These are phyloP conservation scores for Hyaloscypha hepaticicola DNA, from an alignment of 495 filamentous ascomycete species.

Conservation along the genomic window DNA sequence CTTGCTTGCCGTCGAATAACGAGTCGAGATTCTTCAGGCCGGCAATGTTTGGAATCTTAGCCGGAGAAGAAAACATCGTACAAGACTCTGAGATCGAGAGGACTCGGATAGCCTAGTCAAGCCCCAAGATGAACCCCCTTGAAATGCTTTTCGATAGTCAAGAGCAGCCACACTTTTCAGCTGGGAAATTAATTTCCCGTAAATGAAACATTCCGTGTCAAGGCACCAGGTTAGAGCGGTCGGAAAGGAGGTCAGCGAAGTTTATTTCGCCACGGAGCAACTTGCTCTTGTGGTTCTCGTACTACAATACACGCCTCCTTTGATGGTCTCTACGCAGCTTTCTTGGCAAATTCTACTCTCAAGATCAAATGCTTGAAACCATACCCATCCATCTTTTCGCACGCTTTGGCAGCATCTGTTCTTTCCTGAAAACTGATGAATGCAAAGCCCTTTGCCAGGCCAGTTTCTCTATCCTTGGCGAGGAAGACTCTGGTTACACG, in stretches of 20 bases:
- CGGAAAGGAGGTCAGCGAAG: not conserved
- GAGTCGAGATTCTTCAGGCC: not conserved
- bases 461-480: constrained; percentile 94
- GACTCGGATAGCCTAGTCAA: too few species aligned
- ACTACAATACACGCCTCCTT: constrained; percentile 3
- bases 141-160: not conserved
- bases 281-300: not conserved
- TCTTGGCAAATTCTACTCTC: constrained; percentile 89
- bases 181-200: not conserved
- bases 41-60: too few species aligned
- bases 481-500: constrained; percentile 96
- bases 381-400: constrained; percentile 97
- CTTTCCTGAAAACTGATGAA: constrained; percentile 96
- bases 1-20: constrained; percentile 2
- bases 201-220: not conserved
- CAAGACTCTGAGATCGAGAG: too few species aligned
- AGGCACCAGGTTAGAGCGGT: not conserved
- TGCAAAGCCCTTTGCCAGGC: constrained; percentile 93
- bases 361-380: constrained; percentile 89
- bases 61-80: not conserved
- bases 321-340: constrained; percentile 50
- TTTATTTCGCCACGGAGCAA: not conserved
- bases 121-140: too few species aligned
- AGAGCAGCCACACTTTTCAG: not conserved
- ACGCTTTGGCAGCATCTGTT: constrained; percentile 83